Evolutionary conservation across 805 yeast species (phyloP).

Genomic region (Ogataea nonfermentans): DNA sequence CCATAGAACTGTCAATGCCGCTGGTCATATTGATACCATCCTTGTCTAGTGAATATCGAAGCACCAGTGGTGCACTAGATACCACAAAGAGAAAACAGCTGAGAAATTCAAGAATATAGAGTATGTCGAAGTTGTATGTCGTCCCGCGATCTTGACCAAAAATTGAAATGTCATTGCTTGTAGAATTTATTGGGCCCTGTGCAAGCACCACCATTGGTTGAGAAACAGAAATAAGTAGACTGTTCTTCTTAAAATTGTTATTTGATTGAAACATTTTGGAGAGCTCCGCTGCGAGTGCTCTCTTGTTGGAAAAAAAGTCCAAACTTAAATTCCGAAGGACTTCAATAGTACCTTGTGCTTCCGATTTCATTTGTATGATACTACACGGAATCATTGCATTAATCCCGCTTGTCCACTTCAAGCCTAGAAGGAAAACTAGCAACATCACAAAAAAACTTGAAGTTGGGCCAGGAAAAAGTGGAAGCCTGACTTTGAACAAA

Average conservation of each 20-base stretch:
- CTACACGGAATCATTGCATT: slow-evolving; percentile 4
- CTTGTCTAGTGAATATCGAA: slow-evolving; percentile 39
- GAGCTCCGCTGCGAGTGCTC: slow-evolving; percentile 31
- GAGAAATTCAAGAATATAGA: slow-evolving; percentile 55
- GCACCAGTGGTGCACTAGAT: slow-evolving; percentile 45
- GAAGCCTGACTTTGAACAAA: slow-evolving; percentile 36
- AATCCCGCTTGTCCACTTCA: slow-evolving; percentile 37
- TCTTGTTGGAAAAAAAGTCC: slow-evolving; percentile 28
- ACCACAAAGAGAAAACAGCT: slow-evolving; percentile 50
- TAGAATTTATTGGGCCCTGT: slow-evolving; percentile 3
- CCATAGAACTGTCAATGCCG: slow-evolving; percentile 9
- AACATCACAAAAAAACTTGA: slow-evolving; percentile 30
- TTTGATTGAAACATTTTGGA: slow-evolving; percentile 11
- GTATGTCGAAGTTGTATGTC: slow-evolving; percentile 45
- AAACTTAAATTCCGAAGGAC: slow-evolving; percentile 19
- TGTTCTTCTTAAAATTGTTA: slow-evolving; percentile 8
- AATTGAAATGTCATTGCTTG: background rate
- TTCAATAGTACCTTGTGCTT: slow-evolving; percentile 6
- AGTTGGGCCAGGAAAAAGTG: slow-evolving; percentile 35
- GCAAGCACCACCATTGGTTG: slow-evolving; percentile 28
- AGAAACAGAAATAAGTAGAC: slow-evolving; percentile 22
- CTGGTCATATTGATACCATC: slow-evolving; percentile 19
- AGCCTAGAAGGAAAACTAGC: slow-evolving; percentile 30
- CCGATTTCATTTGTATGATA: slow-evolving; percentile 1
- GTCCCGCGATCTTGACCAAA: slow-evolving; percentile 28